Conservation (phyloP, 768 basidiomycete species). For the Sistotremastrum suecicum region DNA sequence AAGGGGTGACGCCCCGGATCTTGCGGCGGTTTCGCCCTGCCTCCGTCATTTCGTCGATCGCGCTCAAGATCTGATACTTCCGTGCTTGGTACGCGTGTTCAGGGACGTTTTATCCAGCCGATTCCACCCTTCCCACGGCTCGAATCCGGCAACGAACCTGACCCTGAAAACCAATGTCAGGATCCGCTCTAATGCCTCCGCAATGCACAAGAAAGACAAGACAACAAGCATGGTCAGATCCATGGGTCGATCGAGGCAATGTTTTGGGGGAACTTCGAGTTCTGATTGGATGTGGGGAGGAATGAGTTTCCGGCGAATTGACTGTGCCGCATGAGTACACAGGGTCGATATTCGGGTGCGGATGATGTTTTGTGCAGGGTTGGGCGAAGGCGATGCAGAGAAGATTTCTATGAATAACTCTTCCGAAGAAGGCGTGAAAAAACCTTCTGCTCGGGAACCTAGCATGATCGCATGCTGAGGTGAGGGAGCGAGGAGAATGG, state of each 20-base stretch:
- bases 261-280: constrained; percentile 11
- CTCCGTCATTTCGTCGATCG: no score
- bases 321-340: not conserved
- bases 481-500: constrained; percentile 30
- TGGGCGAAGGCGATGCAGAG: constrained; percentile 3
- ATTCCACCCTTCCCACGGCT: constrained; percentile 41
- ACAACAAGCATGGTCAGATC: constrained; percentile 6
- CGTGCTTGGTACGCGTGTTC: no score
- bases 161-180: constrained; percentile 26
- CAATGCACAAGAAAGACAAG: constrained; percentile 14
- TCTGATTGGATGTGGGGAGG: constrained; percentile 5
- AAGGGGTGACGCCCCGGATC: no score
- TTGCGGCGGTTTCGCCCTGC: no score
- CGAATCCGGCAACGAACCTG: constrained; percentile 33
- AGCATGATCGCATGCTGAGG: constrained; percentile 27
- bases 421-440: constrained; percentile 22
- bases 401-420: constrained; percentile 25
- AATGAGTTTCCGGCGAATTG: constrained; percentile 4
- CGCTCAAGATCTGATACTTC: no score
- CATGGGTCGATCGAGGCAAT: constrained; percentile 12
- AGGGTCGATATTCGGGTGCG: not conserved
- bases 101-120: not conserved
- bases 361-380: not conserved
- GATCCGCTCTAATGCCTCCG: constrained; percentile 24
- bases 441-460: constrained; percentile 13